Percentiles rank a stretch among this genome's conserved stretches.
Evolutionary conservation across 2,329 filamentous ascomycete genomes (phyloP).

Genomic region (Colletotrichum australisinense): DNA sequence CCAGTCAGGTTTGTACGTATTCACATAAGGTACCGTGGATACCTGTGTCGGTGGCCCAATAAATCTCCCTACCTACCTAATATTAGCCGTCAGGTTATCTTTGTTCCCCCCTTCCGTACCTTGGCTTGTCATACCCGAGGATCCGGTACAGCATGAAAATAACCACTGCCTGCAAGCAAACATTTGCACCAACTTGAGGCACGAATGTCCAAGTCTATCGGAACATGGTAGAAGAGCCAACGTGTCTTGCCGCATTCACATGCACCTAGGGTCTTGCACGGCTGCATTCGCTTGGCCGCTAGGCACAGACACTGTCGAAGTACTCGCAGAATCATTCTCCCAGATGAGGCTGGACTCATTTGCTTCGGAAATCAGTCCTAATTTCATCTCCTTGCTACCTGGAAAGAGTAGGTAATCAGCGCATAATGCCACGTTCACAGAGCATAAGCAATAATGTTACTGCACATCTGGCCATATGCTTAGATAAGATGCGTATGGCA

Average conservation of each 20-base stretch:
- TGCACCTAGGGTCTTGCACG: slow-evolving; percentile 23
- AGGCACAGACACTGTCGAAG: neutral
- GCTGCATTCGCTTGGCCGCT: neutral
- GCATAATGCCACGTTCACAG: neutral
- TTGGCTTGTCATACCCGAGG: no score
- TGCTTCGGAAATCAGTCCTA: slow-evolving; percentile 4
- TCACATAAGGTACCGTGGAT: no score
- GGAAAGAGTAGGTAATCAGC: neutral
- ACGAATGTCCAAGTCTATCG: no score
- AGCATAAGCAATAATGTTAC: neutral
- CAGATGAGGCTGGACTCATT: neutral
- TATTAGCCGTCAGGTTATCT: neutral
- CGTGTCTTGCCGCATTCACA: neutral
- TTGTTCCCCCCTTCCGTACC: neutral
- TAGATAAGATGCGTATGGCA: neutral
- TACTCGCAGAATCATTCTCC: neutral
- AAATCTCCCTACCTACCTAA: neutral
- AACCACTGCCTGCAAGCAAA: no score
- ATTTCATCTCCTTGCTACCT: slow-evolving; percentile 20
- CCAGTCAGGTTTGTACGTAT: no score
- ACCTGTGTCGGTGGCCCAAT: slow-evolving; percentile 1
- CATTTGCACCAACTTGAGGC: no score
- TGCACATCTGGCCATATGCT: neutral
- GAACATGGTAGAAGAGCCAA: no score
- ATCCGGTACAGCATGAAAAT: no score